A percentile compares a stretch with the other conserved stretches of the same genome.
Conservation (phyloP, 371 early-diverging fungal species). For the Saksenaea vasiformis region DNA sequence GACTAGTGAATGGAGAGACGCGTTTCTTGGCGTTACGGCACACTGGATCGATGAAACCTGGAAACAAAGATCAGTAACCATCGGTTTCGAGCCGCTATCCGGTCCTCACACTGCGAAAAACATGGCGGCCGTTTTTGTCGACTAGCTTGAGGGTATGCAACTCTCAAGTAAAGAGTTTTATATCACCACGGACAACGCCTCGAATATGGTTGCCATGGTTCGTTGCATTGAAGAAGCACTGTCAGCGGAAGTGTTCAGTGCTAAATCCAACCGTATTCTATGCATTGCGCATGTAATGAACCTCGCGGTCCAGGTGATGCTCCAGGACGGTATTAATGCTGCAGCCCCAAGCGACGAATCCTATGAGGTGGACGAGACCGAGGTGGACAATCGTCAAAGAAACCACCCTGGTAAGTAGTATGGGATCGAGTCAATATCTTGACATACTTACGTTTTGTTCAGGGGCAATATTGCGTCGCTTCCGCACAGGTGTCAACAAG, state of each 20-base stretch:
- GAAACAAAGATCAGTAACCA: slow-evolving; percentile 15
- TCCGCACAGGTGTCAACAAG: too few species aligned
- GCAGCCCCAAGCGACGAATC: too few species aligned
- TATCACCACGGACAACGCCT: slow-evolving; percentile 29
- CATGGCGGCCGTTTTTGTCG: slow-evolving; percentile 12
- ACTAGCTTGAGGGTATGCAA: slow-evolving; percentile 14
- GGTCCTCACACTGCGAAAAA: slow-evolving; percentile 21
- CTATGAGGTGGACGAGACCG: too few species aligned
- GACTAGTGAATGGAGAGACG: slow-evolving; percentile 17
- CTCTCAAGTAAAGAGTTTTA: slow-evolving; percentile 13
- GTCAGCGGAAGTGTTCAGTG: too few species aligned
- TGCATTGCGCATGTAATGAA: background rate
- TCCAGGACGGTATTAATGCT: too few species aligned
- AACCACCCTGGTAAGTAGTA: too few species aligned
- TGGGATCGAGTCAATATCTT: too few species aligned
- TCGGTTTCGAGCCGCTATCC: slow-evolving; percentile 18
- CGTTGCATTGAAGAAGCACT: background rate
- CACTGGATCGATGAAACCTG: slow-evolving; percentile 26
- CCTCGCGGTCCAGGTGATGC: too few species aligned
- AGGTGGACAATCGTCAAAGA: too few species aligned
- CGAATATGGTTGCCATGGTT: slow-evolving; percentile 23
- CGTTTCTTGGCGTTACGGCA: slow-evolving; percentile 21
- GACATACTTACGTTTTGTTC: too few species aligned
- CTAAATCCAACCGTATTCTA: background rate
- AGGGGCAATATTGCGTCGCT: too few species aligned